Evolutionary conservation across 2,329 filamentous ascomycete species (phyloP).

Genomic region (Cladophialophora bantiana): DNA sequence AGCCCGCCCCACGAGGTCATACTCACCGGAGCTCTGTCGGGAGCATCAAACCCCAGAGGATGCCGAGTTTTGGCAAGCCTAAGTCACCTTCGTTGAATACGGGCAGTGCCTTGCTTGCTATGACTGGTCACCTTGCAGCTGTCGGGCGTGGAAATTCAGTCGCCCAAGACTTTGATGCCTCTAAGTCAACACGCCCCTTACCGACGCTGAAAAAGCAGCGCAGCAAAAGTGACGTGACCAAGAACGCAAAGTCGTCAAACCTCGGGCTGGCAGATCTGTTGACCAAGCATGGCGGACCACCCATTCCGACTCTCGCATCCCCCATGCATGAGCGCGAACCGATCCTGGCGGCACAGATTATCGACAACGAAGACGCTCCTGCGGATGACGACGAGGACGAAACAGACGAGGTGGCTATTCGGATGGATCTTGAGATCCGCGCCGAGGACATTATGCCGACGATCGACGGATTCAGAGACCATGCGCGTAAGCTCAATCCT

Average conservation of each 20-base stretch:
- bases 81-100: slow-evolving; percentile 52
- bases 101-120: slow-evolving; percentile 51
- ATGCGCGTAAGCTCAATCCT: slow-evolving; percentile 78
- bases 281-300: slow-evolving; percentile 64
- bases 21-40: slow-evolving; percentile 39
- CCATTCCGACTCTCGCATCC: slow-evolving; percentile 62
- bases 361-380: slow-evolving; percentile 45
- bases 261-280: slow-evolving; percentile 59
- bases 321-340: slow-evolving; percentile 48
- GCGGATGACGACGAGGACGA: slow-evolving; percentile 57
- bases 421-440: slow-evolving; percentile 66
- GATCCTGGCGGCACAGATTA: slow-evolving; percentile 33
- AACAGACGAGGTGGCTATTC: slow-evolving; percentile 43
- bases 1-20: slow-evolving; percentile 16
- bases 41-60: slow-evolving; percentile 46
- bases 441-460: slow-evolving; percentile 75
- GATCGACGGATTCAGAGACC: slow-evolving; percentile 75
- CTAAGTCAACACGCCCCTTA: slow-evolving; percentile 36
- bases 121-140: slow-evolving; percentile 55
- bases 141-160: slow-evolving; percentile 65
- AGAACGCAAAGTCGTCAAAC: slow-evolving; percentile 46
- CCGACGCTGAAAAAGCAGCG: slow-evolving; percentile 49
- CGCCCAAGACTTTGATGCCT: slow-evolving; percentile 57
- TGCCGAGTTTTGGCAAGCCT: slow-evolving; percentile 48
- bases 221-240: slow-evolving; percentile 65